Percentiles rank a stretch among this genome's conserved stretches.
Evolutionary conservation across 768 basidiomycete species (phyloP).

Genomic region (Hericium rajendrae): DNA sequence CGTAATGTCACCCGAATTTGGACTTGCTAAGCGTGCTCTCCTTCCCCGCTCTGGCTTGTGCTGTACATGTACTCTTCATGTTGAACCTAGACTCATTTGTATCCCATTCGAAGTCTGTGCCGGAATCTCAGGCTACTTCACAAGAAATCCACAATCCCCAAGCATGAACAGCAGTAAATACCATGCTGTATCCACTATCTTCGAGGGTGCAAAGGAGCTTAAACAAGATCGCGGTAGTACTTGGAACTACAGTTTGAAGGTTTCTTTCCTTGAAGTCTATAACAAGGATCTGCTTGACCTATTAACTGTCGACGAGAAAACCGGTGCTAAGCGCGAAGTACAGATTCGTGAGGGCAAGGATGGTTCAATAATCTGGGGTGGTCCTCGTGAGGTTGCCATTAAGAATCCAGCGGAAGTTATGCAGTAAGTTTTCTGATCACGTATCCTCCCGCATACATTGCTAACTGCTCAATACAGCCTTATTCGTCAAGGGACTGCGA

Average conservation of each 20-base stretch:
- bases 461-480: constrained; percentile 39
- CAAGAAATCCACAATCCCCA: too few species aligned
- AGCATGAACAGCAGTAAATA: too few species aligned
- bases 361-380: constrained; percentile 95
- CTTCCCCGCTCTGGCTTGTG: not conserved
- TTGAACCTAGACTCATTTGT: constrained; percentile 48
- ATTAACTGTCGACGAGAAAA: constrained; percentile 64
- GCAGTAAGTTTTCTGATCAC: constrained; percentile 48
- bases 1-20: not conserved
- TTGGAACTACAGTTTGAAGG: constrained; percentile 77
- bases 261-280: constrained; percentile 95
- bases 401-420: constrained; percentile 82
- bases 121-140: constrained; percentile 44
- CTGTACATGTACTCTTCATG: constrained; percentile 11
- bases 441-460: constrained; percentile 3
- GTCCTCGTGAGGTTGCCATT: constrained; percentile 85
- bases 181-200: constrained; percentile 84
- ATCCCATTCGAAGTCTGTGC: constrained; percentile 32
- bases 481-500: constrained; percentile 80
- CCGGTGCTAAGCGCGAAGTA: constrained; percentile 64
- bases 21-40: not conserved
- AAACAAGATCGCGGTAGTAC: constrained; percentile 65
- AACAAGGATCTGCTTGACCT: constrained; percentile 99
- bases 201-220: constrained; percentile 63
- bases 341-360: constrained; percentile 97